These are phyloP conservation scores for Eutrema japonicum DNA, from an alignment of 345 rosid species.

Conservation along the genomic window DNA sequence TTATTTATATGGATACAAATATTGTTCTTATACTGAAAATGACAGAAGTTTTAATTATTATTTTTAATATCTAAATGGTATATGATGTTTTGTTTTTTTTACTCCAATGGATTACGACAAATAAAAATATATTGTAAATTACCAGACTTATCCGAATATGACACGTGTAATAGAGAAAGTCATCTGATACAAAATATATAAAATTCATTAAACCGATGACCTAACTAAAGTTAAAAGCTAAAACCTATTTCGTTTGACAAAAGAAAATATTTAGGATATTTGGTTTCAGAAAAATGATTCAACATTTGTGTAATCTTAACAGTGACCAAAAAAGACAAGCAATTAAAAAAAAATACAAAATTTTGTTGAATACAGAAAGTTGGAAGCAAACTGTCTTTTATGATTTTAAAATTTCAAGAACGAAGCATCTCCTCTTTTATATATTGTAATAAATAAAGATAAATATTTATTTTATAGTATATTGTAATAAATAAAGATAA, in stretches of 20 bases:
- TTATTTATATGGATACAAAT: constrained; percentile 18
- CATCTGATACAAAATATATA: not conserved
- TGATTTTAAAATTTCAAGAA: constrained; percentile 24
- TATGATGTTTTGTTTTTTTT: constrained; percentile 1
- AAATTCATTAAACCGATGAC: constrained; percentile 28
- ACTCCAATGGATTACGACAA: constrained; percentile 5
- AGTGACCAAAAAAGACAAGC: not conserved
- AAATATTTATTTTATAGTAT: too few species aligned
- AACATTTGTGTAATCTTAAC: not conserved
- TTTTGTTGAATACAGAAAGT: not conserved
- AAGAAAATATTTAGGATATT: not conserved
- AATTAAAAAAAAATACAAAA: not conserved
- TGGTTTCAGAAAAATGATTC: not conserved
- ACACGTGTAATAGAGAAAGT: constrained; percentile 24
- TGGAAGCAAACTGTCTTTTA: constrained; percentile 17
- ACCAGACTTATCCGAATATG: not conserved
- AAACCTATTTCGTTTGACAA: constrained; percentile 12
- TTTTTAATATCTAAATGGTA: not conserved
- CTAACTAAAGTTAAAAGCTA: constrained; percentile 35
- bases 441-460: too few species aligned
- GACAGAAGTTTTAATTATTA: not conserved
- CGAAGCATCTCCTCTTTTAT: constrained; percentile 26
- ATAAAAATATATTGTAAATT: constrained; percentile 16
- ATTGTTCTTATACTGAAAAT: constrained; percentile 34
- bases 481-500: too few species aligned